Percentiles rank a stretch among this genome's conserved stretches.
phyloP scores from a whole-genome alignment of 2,329 filamentous ascomycete species.

The Phialocephala sp. region DNA sequence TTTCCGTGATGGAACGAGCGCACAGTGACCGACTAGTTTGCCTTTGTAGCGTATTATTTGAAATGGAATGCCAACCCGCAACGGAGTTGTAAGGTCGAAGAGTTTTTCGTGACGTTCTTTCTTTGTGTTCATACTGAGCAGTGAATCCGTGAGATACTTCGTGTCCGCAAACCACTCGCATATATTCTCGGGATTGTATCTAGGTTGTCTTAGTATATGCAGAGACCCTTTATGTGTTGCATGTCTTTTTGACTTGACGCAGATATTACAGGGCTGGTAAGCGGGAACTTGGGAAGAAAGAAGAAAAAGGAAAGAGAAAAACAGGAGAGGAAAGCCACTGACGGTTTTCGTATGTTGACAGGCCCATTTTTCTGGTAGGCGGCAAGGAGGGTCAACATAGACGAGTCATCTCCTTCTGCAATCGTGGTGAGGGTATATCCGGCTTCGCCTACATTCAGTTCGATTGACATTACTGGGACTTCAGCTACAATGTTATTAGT shows the following conservation, averaged over 20 bases:
- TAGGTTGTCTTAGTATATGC: not conserved
- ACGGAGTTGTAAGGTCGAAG: not conserved
- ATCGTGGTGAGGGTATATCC: slow-evolving; percentile 5
- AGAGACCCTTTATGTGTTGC: too few relatives aligned
- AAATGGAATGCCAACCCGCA: not conserved
- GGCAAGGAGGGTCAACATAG: not conserved
- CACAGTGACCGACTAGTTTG: slow-evolving; percentile 5
- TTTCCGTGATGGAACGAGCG: not conserved
- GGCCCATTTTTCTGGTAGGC: not conserved
- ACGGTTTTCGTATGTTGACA: not conserved
- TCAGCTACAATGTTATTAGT: not conserved
- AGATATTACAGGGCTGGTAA: not conserved
- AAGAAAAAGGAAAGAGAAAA: not conserved
- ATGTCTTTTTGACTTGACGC: too few relatives aligned
- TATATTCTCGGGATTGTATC: not conserved
- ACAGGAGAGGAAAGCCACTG: not conserved
- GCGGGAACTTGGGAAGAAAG: not conserved
- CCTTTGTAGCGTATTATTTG: slow-evolving; percentile 15
- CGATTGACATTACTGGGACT: not conserved
- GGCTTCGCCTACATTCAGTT: slow-evolving; percentile 2
- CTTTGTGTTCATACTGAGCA: not conserved
- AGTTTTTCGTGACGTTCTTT: not conserved
- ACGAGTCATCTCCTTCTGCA: not conserved
- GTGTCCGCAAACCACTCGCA: not conserved
- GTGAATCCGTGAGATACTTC: not conserved